Evolutionary conservation across 805 yeast species (phyloP).

Genomic region (Zygoascus biomembranicola): DNA sequence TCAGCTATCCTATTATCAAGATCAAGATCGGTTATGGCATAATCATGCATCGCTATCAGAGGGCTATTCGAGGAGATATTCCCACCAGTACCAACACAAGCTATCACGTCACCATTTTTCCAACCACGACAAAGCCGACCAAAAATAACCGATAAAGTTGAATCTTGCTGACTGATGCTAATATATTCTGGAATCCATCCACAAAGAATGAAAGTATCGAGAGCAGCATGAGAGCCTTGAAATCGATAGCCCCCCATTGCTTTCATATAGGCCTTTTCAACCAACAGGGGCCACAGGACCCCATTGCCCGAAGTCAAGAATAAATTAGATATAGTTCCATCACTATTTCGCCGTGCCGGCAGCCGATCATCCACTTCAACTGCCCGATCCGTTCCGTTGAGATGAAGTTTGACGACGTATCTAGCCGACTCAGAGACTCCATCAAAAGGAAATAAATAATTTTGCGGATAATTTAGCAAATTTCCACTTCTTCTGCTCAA

Average conservation of each 20-base stretch:
- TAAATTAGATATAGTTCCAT: not conserved
- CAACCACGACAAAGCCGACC: slow-evolving; percentile 27
- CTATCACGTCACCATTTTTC: slow-evolving; percentile 31
- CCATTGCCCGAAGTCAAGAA: slow-evolving; percentile 5
- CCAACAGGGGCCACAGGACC: slow-evolving; percentile 57
- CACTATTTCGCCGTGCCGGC: slow-evolving; percentile 27
- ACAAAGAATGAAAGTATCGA: slow-evolving; percentile 54
- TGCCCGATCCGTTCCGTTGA: slow-evolving; percentile 47
- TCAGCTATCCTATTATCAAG: slow-evolving; percentile 20
- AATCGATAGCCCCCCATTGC: slow-evolving; percentile 54
- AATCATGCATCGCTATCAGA: slow-evolving; percentile 61
- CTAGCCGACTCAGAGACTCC: slow-evolving; percentile 19
- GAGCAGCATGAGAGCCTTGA: slow-evolving; percentile 67
- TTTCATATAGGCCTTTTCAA: slow-evolving; percentile 70
- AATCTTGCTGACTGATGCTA: slow-evolving; percentile 17
- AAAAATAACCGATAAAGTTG: slow-evolving; percentile 27
- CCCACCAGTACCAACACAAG: slow-evolving; percentile 64
- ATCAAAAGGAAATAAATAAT: slow-evolving; percentile 20
- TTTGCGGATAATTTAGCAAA: slow-evolving; percentile 12
- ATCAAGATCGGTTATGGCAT: slow-evolving; percentile 38
- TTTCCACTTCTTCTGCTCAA: slow-evolving; percentile 16
- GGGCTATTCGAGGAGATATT: slow-evolving; percentile 29
- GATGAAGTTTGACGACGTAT: slow-evolving; percentile 35
- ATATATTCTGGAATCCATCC: slow-evolving; percentile 69
- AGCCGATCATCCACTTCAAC: slow-evolving; percentile 41